Conservation (phyloP, 805 yeast species). For the Lipomyces chichibuensis region DNA sequence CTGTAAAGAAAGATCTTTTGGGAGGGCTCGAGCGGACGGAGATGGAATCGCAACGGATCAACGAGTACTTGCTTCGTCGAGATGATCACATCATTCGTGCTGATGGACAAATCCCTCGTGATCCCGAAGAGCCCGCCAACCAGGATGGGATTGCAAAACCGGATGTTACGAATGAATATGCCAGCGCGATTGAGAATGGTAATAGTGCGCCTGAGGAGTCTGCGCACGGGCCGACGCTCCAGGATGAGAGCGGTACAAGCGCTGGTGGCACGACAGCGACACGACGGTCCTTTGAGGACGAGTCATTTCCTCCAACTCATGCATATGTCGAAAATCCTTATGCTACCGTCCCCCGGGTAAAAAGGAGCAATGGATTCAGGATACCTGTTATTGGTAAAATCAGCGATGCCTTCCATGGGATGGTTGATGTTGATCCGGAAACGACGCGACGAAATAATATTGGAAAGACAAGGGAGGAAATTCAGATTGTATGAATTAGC, state of each 20-base stretch:
- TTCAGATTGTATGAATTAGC: slow-evolving; percentile 38
- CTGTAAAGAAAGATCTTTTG: slow-evolving; percentile 44
- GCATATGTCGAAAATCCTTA: slow-evolving; percentile 19
- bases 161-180: slow-evolving; percentile 15
- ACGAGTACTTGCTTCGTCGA: slow-evolving; percentile 34
- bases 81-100: slow-evolving; percentile 10
- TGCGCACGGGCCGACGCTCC: background rate
- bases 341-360: slow-evolving; percentile 33
- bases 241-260: slow-evolving; percentile 9
- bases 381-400: slow-evolving; percentile 59
- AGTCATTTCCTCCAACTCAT: slow-evolving; percentile 37
- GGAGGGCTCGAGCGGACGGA: slow-evolving; percentile 50
- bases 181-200: slow-evolving; percentile 18
- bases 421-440: slow-evolving; percentile 69
- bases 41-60: slow-evolving; percentile 51
- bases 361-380: slow-evolving; percentile 50
- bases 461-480: slow-evolving; percentile 51
- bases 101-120: slow-evolving; percentile 1
- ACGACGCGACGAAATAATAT: slow-evolving; percentile 59
- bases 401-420: slow-evolving; percentile 58
- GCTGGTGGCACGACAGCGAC: background rate
- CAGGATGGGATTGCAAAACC: slow-evolving; percentile 14
- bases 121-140: slow-evolving; percentile 10
- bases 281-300: slow-evolving; percentile 24
- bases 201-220: background rate